Evolutionary conservation across 805 yeast genomes (phyloP).

Genomic region (Hagleromyces aurorensis): DNA sequence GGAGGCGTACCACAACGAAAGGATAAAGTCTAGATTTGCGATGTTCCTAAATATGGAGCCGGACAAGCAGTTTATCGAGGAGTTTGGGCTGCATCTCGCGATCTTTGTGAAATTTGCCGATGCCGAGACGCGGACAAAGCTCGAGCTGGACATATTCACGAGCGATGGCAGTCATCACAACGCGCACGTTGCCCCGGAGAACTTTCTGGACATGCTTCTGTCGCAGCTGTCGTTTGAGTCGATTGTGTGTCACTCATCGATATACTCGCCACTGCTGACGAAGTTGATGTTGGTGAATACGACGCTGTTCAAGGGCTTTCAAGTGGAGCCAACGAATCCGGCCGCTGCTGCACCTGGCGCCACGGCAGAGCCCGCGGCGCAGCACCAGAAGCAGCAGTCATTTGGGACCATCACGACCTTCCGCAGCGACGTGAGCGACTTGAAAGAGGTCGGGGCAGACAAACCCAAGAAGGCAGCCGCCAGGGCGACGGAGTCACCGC

Average conservation of each 20-base stretch:
- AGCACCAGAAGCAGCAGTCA: constrained; percentile 18
- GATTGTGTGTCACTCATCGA: constrained; percentile 21
- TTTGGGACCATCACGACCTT: constrained; percentile 29
- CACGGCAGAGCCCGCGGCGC: constrained; percentile 3
- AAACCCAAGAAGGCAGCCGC: too few species aligned
- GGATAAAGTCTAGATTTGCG: constrained; percentile 52
- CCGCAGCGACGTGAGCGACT: constrained; percentile 25
- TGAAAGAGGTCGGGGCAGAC: constrained; percentile 8
- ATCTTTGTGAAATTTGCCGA: constrained; percentile 39
- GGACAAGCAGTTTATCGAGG: constrained; percentile 31
- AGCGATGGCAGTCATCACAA: constrained; percentile 7
- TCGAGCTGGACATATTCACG: constrained; percentile 13
- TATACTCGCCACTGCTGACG: constrained; percentile 17
- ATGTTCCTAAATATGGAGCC: constrained; percentile 55
- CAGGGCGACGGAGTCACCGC: too few species aligned
- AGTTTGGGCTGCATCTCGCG: constrained; percentile 37
- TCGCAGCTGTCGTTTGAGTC: constrained; percentile 10
- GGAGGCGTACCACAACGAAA: constrained; percentile 44
- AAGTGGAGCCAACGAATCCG: constrained; percentile 1
- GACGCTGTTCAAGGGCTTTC: constrained; percentile 9
- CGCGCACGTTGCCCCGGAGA: constrained; percentile 10
- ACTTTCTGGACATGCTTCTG: constrained; percentile 7
- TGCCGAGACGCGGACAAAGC: constrained; percentile 18
- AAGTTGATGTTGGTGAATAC: constrained; percentile 18
- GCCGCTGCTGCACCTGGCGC: neutral